Conservation (phyloP, 805 yeast species). For the Candida manassasensis region DNA sequence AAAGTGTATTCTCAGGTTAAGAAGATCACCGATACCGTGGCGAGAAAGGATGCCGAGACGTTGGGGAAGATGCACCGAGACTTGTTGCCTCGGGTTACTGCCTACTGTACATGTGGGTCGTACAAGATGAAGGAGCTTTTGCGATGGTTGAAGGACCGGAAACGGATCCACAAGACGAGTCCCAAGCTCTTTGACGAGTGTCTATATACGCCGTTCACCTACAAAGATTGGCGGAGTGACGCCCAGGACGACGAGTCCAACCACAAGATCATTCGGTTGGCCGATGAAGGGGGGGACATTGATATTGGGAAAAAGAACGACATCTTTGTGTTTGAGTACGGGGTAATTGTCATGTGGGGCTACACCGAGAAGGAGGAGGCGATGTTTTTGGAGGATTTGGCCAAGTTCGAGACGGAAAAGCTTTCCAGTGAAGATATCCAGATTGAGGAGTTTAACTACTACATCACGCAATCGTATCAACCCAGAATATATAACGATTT, state of each 20-base stretch:
- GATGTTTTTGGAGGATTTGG: conserved; percentile 76
- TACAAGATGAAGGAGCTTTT: conserved; percentile 84
- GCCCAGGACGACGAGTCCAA: conserved; percentile 13
- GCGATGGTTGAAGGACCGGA: conserved; percentile 79
- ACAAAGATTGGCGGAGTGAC: conserved; percentile 67
- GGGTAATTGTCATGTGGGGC: conserved; percentile 98
- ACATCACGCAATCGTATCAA: conserved; percentile 88
- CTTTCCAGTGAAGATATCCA: conserved; percentile 89
- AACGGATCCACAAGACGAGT: conserved; percentile 65
- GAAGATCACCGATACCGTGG: conserved; percentile 79
- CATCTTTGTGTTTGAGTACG: conserved; percentile 88
- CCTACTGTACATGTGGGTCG: conserved; percentile 92
- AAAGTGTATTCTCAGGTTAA: conserved; percentile 78
- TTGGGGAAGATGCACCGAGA: conserved; percentile 83
- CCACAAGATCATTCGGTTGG: conserved; percentile 56
- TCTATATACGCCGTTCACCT: conserved; percentile 83
- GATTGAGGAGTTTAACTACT: conserved; percentile 91
- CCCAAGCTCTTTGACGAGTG: conserved; percentile 95
- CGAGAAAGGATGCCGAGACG: conserved; percentile 90
- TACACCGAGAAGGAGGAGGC: conserved; percentile 79
- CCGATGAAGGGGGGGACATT: conserved; percentile 94
- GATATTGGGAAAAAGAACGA: conserved; percentile 80
- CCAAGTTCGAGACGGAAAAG: conserved; percentile 89
- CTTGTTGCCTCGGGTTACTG: conserved; percentile 87
- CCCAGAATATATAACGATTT: conserved; percentile 95